Base-by-base conservation (phyloP, 2,329 filamentous ascomycete species). In the Penicillium hordei region DNA sequence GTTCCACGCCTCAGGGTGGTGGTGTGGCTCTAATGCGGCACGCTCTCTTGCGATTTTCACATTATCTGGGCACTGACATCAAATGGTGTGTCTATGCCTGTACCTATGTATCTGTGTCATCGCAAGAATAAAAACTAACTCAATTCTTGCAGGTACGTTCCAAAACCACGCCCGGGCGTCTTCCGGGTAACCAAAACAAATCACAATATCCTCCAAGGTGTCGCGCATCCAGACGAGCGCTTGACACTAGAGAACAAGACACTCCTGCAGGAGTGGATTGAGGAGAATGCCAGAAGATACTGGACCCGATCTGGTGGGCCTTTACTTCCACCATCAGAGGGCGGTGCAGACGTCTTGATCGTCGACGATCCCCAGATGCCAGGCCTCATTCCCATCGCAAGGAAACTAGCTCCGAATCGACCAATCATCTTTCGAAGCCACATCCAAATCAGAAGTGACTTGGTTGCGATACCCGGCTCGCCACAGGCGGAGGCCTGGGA, bases 291-390 rank as follows among this genome's bases (percentile, higher is more conserved):
- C 5, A 81, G 86, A 51, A 81, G 89, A 46, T 92, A 89, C 72
- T 94, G 90, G 90, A 80, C 89, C 25, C 81, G 80, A 3, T 77
- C 85, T 12, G 86, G 83, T 3, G 89, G 90, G 0, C 89, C 90
- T 5, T 78, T 94, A 12, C 80, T 81, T 2, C 75, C 84, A 33
- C 82, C 84, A 0, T 81, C 83, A 23, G 81, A 90, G 50, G 90
- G 89, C 13, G 90, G 90, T 60, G 90, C 89, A 10, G 86, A 93
- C 72, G 78, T 93, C 33, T 82, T 94, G 59, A 81, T 93, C 60
- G 85, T 93, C 52, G 90, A 94, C 66, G 90, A 94, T 65, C 89
- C 90, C 1, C 90, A 94, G 73, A 93, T 93, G 90, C 89, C 90
- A 3, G 85, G 84, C 6, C 79, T 94, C 38, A 90, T 93, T 53